Evolutionary conservation across 306 rosid species (phyloP).

Genomic region (Dalbergia cochinchinensis): DNA sequence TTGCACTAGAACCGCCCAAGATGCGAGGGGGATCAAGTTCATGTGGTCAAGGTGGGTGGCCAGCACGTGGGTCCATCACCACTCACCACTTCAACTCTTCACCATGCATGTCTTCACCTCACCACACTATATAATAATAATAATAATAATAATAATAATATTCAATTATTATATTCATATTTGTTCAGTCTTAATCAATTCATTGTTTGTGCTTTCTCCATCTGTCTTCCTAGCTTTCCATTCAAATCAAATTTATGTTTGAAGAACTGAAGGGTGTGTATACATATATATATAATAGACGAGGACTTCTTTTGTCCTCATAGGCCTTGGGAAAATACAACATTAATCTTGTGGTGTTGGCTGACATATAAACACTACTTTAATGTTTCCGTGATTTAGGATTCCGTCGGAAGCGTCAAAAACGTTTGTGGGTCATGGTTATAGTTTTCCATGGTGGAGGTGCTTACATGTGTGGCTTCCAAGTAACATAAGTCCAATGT

Average conservation of each 20-base stretch:
- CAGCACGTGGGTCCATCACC: constrained; percentile 53
- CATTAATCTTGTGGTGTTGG: not conserved
- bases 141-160: not conserved
- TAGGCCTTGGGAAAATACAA: not conserved
- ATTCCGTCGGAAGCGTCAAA: constrained; percentile 2
- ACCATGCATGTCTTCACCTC: not conserved
- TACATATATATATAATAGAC: not conserved
- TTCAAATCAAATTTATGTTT: constrained; percentile 5
- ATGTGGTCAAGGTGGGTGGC: constrained; percentile 46
- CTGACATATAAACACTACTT: not conserved
- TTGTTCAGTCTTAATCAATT: not conserved
- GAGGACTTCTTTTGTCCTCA: not conserved
- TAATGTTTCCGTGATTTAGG: constrained; percentile 37
- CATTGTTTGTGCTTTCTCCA: constrained; percentile 29
- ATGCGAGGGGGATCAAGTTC: not conserved
- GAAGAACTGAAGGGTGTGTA: not conserved
- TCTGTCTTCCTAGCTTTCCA: not conserved
- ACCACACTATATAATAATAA: not conserved
- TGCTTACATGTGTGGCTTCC: not conserved
- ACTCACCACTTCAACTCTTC: not conserved
- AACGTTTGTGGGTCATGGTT: not conserved
- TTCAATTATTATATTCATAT: not conserved
- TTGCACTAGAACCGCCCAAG: constrained; percentile 33
- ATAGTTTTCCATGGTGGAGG: too few relatives aligned
- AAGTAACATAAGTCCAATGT: not conserved